A percentile compares a stretch with the other conserved stretches of the same genome.
phyloP scores from a whole-genome alignment of 169 alveolate species.

The Plasmodium vinckei region DNA sequence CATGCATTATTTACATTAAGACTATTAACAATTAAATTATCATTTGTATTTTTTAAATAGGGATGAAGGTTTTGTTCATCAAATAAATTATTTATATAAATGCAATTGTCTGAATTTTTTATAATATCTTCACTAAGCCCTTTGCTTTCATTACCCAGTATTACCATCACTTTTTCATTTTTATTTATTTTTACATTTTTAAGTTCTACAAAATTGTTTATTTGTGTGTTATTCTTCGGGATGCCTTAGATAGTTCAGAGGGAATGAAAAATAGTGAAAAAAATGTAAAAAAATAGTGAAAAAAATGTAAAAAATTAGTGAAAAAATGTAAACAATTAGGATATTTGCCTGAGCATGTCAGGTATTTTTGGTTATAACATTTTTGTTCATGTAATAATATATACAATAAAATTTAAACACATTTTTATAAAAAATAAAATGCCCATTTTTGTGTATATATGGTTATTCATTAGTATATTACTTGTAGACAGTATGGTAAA shows the following conservation, averaged over 20 bases:
- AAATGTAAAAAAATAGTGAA: too few species aligned
- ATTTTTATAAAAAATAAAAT: too few species aligned
- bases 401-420: too few species aligned
- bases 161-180: constrained; percentile 21
- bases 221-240: neutral
- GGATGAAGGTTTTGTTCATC: neutral
- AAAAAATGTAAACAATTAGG: neutral
- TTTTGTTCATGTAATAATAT: too few species aligned
- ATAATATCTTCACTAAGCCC: constrained; percentile 36
- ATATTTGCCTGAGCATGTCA: too few species aligned
- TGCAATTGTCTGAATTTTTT: constrained; percentile 21
- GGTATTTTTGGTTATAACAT: too few species aligned
- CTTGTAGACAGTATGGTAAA: constrained; percentile 12
- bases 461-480: neutral
- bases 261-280: too few species aligned
- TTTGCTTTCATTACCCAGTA: constrained; percentile 54
- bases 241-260: constrained; percentile 24
- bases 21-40: constrained; percentile 19
- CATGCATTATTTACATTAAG: constrained; percentile 66
- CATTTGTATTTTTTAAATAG: constrained; percentile 5
- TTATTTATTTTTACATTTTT: constrained; percentile 8
- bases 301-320: neutral
- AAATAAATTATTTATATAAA: constrained; percentile 27
- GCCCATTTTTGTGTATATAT: neutral
- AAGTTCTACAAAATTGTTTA: constrained; percentile 1